Base-by-base conservation (phyloP, 768 basidiomycete species). In the Pisolithus marmoratus region DNA sequence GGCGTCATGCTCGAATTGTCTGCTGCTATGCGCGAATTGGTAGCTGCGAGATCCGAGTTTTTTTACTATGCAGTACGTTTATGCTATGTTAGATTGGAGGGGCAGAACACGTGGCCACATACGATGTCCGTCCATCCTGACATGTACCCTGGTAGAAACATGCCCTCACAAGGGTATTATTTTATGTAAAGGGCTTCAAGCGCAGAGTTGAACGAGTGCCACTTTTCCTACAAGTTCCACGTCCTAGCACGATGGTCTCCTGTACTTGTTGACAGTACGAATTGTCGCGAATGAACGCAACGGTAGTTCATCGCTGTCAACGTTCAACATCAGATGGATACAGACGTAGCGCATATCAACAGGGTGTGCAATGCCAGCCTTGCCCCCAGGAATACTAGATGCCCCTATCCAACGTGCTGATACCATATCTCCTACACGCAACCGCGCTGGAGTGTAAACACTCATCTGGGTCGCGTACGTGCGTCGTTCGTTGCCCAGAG, bases 31-130 rank as follows among this genome's bases (percentile, higher is more conserved):
- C 0, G 94, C 95, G 61, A 94, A 99, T 58, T 87, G 80, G 67
- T 96, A 99, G 5, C 85, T 1, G 69, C 60, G 14, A 94, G 74
- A 23, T n/a, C n/a, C n/a, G n/a, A 99, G 79, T 2, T 74, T 63
- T 49, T 79, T 63, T 0, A 84, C 72, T 96, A 70, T 91, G n/a
- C n/a, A 91, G 64, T 80, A 97, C 2, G 94, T 94, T 87, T 97
- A 58, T 36, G 52, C 0, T 3, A 45, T 7, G 43, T 45, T 6
- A 59, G 52, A 40, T 51, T 52, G 29, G 44, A 51, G 54, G 15
- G 20, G 14, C 8, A 20, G 3, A 52, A 26, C 8, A 47, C 29
- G 48, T 49, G 31, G 23, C 4, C 31, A 51, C 48, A 48, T 54
- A 84, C 91, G 75, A 88, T 82, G 61, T 92, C 90, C 52, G 80